phyloP scores from a whole-genome alignment of 192 early-diverging fungal species.

The Kappamyces sp. region DNA sequence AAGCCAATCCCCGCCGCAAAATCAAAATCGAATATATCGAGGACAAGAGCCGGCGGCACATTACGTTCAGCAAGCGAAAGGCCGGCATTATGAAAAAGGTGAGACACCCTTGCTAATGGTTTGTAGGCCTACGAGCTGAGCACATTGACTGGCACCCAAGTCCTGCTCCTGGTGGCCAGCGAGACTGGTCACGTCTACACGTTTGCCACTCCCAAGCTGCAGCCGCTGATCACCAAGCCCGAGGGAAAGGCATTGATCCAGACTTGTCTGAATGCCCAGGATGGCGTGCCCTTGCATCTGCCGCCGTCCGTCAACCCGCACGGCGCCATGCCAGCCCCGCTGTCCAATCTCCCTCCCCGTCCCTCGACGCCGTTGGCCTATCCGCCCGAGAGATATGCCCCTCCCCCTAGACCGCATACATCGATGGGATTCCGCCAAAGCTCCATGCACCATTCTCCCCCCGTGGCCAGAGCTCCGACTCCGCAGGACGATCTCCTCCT shows the following conservation, averaged over 20 bases:
- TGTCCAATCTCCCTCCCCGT: no score
- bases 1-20: conserved; percentile 79
- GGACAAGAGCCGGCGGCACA: conserved; percentile 86
- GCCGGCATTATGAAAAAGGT: conserved; percentile 98
- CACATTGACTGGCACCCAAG: conserved; percentile 91
- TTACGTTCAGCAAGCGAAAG: conserved; percentile 93
- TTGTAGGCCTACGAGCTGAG: conserved; percentile 80
- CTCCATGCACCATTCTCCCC: no score
- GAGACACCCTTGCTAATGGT: neutral
- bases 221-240: conserved; percentile 83
- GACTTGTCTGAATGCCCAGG: conserved; percentile 83
- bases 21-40: conserved; percentile 96
- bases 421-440: no score
- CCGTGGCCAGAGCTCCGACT: no score
- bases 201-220: conserved; percentile 88
- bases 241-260: conserved; percentile 93
- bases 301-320: no score
- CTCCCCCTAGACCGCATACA: no score
- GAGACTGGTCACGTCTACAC: conserved; percentile 95
- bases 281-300: conserved; percentile 23
- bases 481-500: no score
- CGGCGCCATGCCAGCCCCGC: no score
- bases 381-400: no score
- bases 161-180: conserved; percentile 84
- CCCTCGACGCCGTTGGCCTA: no score